These are phyloP conservation scores for Phytophthora cactorum DNA, from an alignment of 352 stramenopile species.

Conservation along the genomic window DNA sequence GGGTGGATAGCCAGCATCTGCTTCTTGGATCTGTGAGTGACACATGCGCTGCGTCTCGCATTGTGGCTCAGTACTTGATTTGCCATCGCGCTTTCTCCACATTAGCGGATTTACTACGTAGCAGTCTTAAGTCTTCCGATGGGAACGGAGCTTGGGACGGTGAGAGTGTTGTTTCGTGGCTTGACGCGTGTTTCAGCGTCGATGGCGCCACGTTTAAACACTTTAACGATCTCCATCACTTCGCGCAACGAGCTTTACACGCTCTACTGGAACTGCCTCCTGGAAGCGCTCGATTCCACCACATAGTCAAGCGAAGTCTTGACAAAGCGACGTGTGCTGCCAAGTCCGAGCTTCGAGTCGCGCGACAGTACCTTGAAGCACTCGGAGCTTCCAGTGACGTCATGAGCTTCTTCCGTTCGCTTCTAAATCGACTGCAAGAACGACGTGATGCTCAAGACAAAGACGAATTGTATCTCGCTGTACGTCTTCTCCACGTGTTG, in stretches of 20 bases:
- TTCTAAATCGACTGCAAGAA: constrained; percentile 39
- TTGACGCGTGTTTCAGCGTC: constrained; percentile 68
- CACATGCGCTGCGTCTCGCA: constrained; percentile 20
- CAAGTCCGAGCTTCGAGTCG: constrained; percentile 15
- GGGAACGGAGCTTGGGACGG: constrained; percentile 19
- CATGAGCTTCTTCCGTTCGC: constrained; percentile 26
- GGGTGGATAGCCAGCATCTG: constrained; percentile 47
- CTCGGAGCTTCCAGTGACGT: constrained; percentile 30
- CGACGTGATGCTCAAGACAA: constrained; percentile 17
- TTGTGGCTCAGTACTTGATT: constrained; percentile 33
- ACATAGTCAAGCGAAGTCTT: constrained; percentile 29
- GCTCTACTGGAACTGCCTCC: constrained; percentile 36
- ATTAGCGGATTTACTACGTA: constrained; percentile 28
- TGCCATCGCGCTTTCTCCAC: constrained; percentile 40
- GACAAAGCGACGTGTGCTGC: constrained; percentile 29
- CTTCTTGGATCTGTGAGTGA: constrained; percentile 18
- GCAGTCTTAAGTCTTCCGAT: constrained; percentile 18
- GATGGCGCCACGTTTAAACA: constrained; percentile 38
- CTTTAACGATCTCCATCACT: constrained; percentile 50
- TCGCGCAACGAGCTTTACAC: constrained; percentile 43
- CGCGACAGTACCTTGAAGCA: constrained; percentile 35
- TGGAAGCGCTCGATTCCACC: constrained; percentile 26
- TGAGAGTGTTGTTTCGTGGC: constrained; percentile 40
- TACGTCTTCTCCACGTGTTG: constrained; percentile 49
- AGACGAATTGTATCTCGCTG: constrained; percentile 33